phyloP scores from a whole-genome alignment of 73 alveolate species.

The Uronychia setigera region DNA sequence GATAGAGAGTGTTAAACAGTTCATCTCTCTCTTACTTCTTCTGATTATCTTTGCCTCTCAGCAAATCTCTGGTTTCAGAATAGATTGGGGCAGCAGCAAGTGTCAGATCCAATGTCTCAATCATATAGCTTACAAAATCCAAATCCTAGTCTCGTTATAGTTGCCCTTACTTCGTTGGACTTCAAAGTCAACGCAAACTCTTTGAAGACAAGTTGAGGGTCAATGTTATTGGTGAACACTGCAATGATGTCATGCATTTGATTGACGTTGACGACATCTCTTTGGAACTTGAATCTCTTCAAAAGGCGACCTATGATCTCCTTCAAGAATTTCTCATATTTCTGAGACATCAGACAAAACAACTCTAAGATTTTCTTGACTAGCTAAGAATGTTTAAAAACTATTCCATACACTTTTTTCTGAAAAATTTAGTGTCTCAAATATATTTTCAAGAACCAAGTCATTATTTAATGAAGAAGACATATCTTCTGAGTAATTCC shows the following conservation, averaged over 20 bases:
- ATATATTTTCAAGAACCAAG: conserved; percentile 53
- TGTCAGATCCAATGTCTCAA: conserved; percentile 56
- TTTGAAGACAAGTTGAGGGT: conserved; percentile 52
- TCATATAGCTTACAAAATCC: conserved; percentile 49
- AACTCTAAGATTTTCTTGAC: conserved; percentile 52
- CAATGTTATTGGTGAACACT: conserved; percentile 52
- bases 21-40: conserved; percentile 39
- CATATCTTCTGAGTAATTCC: conserved; percentile 50
- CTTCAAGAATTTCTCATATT: conserved; percentile 52
- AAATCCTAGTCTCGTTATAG: conserved; percentile 8
- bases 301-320: conserved; percentile 55
- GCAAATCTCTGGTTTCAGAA: conserved; percentile 40
- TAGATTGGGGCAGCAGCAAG: conserved; percentile 60
- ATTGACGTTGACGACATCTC: conserved; percentile 43
- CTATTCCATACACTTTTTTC: conserved; percentile 32
- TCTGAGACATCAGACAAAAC: conserved; percentile 52
- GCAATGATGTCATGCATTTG: conserved; percentile 46
- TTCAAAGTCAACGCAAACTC: conserved; percentile 49
- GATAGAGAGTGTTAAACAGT: conserved; percentile 69
- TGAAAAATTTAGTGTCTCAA: conserved; percentile 49
- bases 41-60: conserved; percentile 17
- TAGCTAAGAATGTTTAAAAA: neutral
- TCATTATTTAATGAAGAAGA: conserved; percentile 22
- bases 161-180: conserved; percentile 7
- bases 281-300: conserved; percentile 28